These are phyloP conservation scores for Xylaria cubensis DNA, from an alignment of 495 filamentous ascomycete species.

Conservation along the genomic window DNA sequence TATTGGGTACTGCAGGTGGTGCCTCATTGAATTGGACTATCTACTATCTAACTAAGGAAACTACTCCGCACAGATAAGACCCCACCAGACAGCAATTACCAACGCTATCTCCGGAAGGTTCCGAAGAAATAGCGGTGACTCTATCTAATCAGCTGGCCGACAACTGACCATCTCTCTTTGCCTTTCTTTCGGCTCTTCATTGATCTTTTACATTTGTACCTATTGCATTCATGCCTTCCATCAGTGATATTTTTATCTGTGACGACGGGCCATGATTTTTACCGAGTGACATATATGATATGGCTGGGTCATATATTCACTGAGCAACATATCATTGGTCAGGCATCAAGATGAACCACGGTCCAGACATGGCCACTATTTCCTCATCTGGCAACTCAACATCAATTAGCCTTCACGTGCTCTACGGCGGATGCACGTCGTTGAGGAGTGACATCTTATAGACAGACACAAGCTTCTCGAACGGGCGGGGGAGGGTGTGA, in stretches of 20 bases:
- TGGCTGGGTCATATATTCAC: conserved; percentile 56
- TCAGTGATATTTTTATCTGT: no score
- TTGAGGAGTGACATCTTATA: conserved; percentile 65
- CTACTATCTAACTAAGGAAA: neutral
- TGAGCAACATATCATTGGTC: conserved; percentile 47
- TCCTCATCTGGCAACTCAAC: conserved; percentile 60
- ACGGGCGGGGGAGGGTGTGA: conserved; percentile 68
- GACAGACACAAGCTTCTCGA: conserved; percentile 60
- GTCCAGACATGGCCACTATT: conserved; percentile 63
- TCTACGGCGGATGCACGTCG: conserved; percentile 60
- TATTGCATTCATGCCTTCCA: no score
- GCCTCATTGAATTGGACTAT: no score
- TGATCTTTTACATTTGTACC: neutral
- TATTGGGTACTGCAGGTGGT: neutral
- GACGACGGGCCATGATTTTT: no score
- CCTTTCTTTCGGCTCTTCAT: no score
- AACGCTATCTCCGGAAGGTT: neutral
- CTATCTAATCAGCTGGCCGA: neutral
- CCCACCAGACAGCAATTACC: neutral
- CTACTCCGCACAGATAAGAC: neutral
- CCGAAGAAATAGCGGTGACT: neutral
- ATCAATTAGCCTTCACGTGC: conserved; percentile 60
- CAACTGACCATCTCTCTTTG: neutral
- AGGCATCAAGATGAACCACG: conserved; percentile 71
- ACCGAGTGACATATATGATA: no score